phyloP scores from a whole-genome alignment of 2,329 filamentous ascomycete species.

The Apiospora rasikravindrae region DNA sequence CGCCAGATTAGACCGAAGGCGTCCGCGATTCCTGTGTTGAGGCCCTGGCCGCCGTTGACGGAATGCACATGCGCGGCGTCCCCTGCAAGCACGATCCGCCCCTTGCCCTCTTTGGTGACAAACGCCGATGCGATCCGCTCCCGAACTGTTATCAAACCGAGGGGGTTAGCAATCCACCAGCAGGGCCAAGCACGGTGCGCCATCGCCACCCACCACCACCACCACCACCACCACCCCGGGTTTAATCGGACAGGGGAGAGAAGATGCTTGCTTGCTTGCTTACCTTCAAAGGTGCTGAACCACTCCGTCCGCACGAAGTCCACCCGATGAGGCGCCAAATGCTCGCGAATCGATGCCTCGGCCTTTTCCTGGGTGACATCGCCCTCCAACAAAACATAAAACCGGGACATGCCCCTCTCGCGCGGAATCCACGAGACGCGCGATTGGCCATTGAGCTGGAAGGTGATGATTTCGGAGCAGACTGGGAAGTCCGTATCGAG shows the following conservation, averaged over 20 bases:
- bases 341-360: constrained; percentile 48
- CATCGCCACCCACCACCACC: no score
- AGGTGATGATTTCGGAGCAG: constrained; percentile 53
- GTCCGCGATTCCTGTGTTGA: constrained; percentile 64
- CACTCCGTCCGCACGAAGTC: constrained; percentile 52
- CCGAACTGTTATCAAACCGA: constrained; percentile 43
- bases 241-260: neutral
- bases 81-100: constrained; percentile 57
- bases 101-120: constrained; percentile 45
- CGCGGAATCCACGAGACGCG: constrained; percentile 55
- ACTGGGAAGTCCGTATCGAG: constrained; percentile 54
- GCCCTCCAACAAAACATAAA: constrained; percentile 53
- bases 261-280: constrained; percentile 26
- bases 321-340: constrained; percentile 49
- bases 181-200: neutral
- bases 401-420: constrained; percentile 52
- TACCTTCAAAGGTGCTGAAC: constrained; percentile 56
- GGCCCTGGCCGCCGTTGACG: constrained; percentile 61
- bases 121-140: constrained; percentile 47
- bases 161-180: neutral
- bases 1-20: constrained; percentile 62
- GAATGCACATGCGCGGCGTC: constrained; percentile 63
- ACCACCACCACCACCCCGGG: neutral
- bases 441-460: constrained; percentile 50
- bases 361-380: constrained; percentile 47